Evolutionary conservation across 306 rosid genomes (phyloP), one percentile per base, ranked within the genome.

Genomic region (Corylus heterophylla): DNA sequence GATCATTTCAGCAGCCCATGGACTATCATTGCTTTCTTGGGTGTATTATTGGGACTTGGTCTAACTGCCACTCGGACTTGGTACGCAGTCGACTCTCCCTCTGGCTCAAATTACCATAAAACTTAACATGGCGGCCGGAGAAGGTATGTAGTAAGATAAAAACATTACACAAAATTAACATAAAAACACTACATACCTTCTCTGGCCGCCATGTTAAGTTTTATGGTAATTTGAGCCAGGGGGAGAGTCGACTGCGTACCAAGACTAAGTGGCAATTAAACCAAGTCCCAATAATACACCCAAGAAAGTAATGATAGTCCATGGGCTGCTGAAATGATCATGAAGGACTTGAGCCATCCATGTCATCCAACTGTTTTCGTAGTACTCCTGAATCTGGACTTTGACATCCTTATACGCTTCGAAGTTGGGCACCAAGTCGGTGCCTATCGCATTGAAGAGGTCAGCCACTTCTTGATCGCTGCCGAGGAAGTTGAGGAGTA

Each of bases 291-390:
- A 10, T 0, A 69, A 1, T 5, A 63, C 74, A 5, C 55, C 80
- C 1, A 75, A 2, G 37, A 83, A 83, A 8, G 83, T 56, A 0
- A 79, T 39, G n/a, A 70, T 18, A 29, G 78, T 68, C 78, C 80
- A 59, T 13, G 86, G 77, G 70, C 35, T 56, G 70, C 77, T 69
- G 50, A 78, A 68, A 61, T 83, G 80, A 22, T 67, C 48, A 37
- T 83, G 82, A 74, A 10, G 22, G 59, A 68, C 20, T 27, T 83
- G 73, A 16, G 83, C 72, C 51, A 78, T 58, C 80, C 77, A 83
- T 10, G 79, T 83, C 76, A 54, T 74, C 76, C 76, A 68, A 22
- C 58, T 74, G 76, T 8, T 74, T 4, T 14, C 56, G 61, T 51
- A 72, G 66, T 77, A 81, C 7, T 8, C 37, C 29, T 82, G 71